phyloP scores from a whole-genome alignment of 495 filamentous ascomycete species.

The Tuber umbilicatum region DNA sequence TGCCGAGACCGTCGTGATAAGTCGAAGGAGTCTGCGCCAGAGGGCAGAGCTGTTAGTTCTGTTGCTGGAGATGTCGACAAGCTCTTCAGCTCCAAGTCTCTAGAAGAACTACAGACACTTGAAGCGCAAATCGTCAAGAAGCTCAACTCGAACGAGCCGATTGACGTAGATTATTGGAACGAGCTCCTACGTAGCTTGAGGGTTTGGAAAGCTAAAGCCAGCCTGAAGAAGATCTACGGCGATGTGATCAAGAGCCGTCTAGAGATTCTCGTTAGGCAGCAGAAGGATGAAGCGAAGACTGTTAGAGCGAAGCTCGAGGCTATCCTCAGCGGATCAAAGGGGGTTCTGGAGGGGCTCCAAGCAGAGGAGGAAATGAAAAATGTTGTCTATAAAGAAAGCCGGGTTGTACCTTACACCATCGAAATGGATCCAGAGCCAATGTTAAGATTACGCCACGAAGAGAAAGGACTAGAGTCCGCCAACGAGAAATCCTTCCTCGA shows the following conservation, averaged over 20 bases:
- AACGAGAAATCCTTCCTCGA: slow-evolving; percentile 59
- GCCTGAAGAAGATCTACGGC: slow-evolving; percentile 71
- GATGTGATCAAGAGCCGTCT: slow-evolving; percentile 69
- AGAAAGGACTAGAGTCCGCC: slow-evolving; percentile 57
- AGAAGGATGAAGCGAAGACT: slow-evolving; percentile 62
- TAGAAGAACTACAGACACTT: slow-evolving; percentile 72
- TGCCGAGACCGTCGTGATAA: slow-evolving; percentile 69
- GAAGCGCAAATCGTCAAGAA: slow-evolving; percentile 80
- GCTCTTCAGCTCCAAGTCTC: slow-evolving; percentile 76
- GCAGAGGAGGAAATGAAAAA: slow-evolving; percentile 8
- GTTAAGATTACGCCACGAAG: slow-evolving; percentile 60
- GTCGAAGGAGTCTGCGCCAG: slow-evolving; percentile 50
- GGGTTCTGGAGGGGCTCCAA: slow-evolving; percentile 35
- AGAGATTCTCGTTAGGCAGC: slow-evolving; percentile 58
- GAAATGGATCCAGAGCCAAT: slow-evolving; percentile 64
- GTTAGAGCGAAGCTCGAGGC: slow-evolving; percentile 54
- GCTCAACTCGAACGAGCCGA: slow-evolving; percentile 76
- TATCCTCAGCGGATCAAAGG: slow-evolving; percentile 42
- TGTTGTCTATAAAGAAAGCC: slow-evolving; percentile 29
- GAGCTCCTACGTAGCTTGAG: slow-evolving; percentile 75
- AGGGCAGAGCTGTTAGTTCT: slow-evolving; percentile 69
- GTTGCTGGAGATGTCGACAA: slow-evolving; percentile 84
- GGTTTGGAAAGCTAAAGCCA: slow-evolving; percentile 87
- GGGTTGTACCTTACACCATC: slow-evolving; percentile 40
- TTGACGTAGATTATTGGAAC: slow-evolving; percentile 97